A percentile compares a stretch with the other conserved stretches of the same genome.
Conservation (phyloP, 129 eudicot genomes). For the Centaurea solstitialis region DNA sequence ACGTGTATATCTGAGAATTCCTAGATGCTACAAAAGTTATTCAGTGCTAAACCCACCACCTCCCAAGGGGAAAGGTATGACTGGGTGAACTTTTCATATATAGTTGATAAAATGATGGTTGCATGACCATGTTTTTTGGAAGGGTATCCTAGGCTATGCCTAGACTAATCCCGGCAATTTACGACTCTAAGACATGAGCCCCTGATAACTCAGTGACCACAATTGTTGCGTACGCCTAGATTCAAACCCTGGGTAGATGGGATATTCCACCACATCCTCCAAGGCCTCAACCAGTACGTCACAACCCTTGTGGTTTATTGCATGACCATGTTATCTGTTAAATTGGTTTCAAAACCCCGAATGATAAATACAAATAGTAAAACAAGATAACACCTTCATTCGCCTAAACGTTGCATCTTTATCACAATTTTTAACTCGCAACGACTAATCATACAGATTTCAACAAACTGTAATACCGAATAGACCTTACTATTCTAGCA, state of each 20-base stretch:
- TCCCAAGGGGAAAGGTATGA: not conserved
- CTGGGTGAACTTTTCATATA: not conserved
- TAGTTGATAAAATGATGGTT: not conserved
- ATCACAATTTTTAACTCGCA: not conserved
- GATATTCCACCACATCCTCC: too few relatives aligned
- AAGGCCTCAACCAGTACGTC: too few relatives aligned
- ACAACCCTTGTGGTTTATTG: too few relatives aligned
- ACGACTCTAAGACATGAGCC: too few relatives aligned
- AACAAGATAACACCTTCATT: not conserved
- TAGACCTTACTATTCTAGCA: not conserved
- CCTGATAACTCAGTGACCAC: too few relatives aligned
- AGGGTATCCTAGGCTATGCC: too few relatives aligned
- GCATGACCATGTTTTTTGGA: not conserved
- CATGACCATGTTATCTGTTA: not conserved
- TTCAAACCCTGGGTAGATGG: too few relatives aligned
- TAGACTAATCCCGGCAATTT: too few relatives aligned
- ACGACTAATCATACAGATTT: not conserved
- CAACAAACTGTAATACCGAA: not conserved
- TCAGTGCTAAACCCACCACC: not conserved
- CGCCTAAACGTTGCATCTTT: not conserved
- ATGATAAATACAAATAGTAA: not conserved
- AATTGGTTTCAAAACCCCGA: not conserved
- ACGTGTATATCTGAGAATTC: not conserved
- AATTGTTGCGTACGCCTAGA: too few relatives aligned
- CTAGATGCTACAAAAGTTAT: not conserved